These are phyloP conservation scores for Arachnopeziza araneosa DNA, from an alignment of 2,329 filamentous ascomycete species.

Conservation along the genomic window DNA sequence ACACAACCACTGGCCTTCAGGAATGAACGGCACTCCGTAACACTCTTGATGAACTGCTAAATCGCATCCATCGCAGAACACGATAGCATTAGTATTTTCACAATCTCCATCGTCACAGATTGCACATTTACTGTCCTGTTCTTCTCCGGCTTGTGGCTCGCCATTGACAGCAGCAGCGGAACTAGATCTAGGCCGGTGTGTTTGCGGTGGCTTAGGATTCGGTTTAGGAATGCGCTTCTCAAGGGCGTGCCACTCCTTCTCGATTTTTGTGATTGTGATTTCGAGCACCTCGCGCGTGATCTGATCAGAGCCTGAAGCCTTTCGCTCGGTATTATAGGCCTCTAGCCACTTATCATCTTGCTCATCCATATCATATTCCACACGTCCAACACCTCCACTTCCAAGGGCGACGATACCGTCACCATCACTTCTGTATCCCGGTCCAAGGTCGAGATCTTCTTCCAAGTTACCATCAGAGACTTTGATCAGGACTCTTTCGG, in stretches of 20 bases:
- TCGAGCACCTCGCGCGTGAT: conserved; percentile 95
- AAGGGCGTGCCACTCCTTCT: conserved; percentile 95
- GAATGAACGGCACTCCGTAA: conserved; percentile 97
- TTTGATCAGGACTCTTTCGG: conserved; percentile 66
- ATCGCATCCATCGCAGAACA: conserved; percentile 98
- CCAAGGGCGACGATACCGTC: conserved; percentile 47
- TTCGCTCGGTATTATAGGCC: conserved; percentile 72
- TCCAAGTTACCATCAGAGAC: conserved; percentile 54
- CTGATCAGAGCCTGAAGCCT: conserved; percentile 65
- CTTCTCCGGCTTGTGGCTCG: conserved; percentile 80
- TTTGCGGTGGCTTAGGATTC: conserved; percentile 93
- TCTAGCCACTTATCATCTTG: conserved; percentile 97
- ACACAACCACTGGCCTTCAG: conserved; percentile 97
- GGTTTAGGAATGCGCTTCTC: conserved; percentile 97
- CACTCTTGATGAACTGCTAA: conserved; percentile 97
- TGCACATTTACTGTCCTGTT: conserved; percentile 94
- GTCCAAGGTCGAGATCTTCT: conserved; percentile 49
- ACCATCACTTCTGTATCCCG: conserved; percentile 47
- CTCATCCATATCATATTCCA: conserved; percentile 99
- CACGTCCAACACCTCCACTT: conserved; percentile 61
- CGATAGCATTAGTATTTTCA: conserved; percentile 97
- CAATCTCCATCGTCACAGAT: conserved; percentile 99
- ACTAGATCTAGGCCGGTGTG: conserved; percentile 85
- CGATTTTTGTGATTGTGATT: conserved; percentile 97
- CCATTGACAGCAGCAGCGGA: conserved; percentile 94